Conservation (phyloP, 306 rosid species). For the Fragaria vesca region DNA sequence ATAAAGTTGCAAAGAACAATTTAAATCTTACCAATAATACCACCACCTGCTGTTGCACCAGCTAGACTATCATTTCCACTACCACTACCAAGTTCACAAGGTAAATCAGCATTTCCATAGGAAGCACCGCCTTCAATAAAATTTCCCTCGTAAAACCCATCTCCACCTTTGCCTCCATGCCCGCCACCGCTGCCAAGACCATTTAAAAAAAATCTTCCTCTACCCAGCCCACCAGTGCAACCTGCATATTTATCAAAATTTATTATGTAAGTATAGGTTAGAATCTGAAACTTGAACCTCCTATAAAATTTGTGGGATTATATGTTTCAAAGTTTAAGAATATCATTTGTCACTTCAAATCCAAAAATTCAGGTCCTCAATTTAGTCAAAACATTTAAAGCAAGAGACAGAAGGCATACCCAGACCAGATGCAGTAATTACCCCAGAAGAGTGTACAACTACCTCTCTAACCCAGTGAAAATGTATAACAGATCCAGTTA, state of each 20-base stretch:
- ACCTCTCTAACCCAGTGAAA: conserved; percentile 82
- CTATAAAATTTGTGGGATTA: neutral
- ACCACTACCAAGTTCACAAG: conserved; percentile 99
- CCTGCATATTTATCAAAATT: conserved; percentile 46
- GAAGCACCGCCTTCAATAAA: conserved; percentile 79
- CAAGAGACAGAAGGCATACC: conserved; percentile 48
- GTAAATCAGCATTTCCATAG: conserved; percentile 83
- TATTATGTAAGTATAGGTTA: neutral
- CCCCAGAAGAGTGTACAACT: conserved; percentile 54
- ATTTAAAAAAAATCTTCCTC: conserved; percentile 58
- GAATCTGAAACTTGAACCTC: neutral
- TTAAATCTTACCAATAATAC: conserved; percentile 73
- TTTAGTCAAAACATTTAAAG: neutral
- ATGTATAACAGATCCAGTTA: conserved; percentile 89
- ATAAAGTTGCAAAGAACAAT: neutral
- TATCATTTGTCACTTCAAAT: neutral
- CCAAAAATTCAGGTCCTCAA: neutral
- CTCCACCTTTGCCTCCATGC: conserved; percentile 97
- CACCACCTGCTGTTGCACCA: conserved; percentile 94
- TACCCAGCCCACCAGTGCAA: conserved; percentile 84
- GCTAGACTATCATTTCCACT: conserved; percentile 85
- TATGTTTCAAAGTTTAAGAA: neutral
- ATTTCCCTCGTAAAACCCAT: conserved; percentile 72
- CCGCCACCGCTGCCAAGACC: conserved; percentile 94
- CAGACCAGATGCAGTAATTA: conserved; percentile 76